Evolutionary conservation across 306 rosid species (phyloP), one percentile per base, ranked within the genome.

Genomic region (Bauhinia variegata): DNA sequence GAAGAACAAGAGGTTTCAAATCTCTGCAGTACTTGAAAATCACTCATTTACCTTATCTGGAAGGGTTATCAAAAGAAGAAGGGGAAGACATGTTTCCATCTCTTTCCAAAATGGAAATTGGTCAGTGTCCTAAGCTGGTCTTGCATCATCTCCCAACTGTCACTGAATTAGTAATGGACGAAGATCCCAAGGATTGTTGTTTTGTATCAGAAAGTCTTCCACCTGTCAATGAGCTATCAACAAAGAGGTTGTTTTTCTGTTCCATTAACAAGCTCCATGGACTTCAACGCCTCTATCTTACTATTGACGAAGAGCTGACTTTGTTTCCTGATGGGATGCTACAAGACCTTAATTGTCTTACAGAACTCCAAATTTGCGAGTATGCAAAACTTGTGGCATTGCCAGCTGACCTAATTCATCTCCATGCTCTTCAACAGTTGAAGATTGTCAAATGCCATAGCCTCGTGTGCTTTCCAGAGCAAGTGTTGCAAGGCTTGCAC

Each of bases 261-360:
- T 73, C 66, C 34, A 55, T 64, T 18, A 38, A 31, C 18, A 72
- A 60, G 31, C 23, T 42, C 11, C 18, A 0, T 42, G 43, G 12
- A 37, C 82, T 78, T 54, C 30, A 67, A 66, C 9, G 9, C 36
- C 49, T 78, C 0, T 0, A 0, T 2, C 8, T 66, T 51, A 1
- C 0, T 0, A 0, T 2, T 2, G 56, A 46, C 38, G 2, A 16
- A 16, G 71, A 53, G 18, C 10, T 66, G 13, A 50, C 62, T 17
- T 39, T 33, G 9, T 66, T 74, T 17, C 79, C 73, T 6, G 11
- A 43, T 52, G 70, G 70, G 50, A 78, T 65, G 74, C 39, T 66
- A 33, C 33, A 41, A 57, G 42, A 67, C 52, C 77, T 70, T n/a
- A 14, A 6, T 51, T 70, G 58, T 19, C 73, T 77, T 6, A 52